Conservation (phyloP, 768 basidiomycete genomes). For the Boletus subparvulus region DNA sequence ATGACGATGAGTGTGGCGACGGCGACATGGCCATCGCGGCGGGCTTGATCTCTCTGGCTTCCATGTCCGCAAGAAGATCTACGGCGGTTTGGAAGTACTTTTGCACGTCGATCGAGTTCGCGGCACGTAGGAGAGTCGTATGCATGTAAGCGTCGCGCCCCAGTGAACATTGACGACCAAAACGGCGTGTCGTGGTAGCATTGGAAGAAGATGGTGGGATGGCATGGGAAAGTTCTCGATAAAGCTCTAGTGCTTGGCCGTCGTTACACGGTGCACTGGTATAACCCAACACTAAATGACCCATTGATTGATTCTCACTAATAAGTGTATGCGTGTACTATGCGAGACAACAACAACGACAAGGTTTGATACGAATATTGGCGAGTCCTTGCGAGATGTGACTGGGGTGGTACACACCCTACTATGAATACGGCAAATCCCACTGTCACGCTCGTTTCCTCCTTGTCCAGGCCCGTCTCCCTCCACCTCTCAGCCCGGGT, state of each 20-base stretch:
- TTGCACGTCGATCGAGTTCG: constrained; percentile 42
- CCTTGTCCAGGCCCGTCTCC: not conserved
- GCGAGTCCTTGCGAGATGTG: not conserved
- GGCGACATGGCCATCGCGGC: constrained; percentile 41
- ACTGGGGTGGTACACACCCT: not conserved
- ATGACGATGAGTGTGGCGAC: constrained; percentile 56
- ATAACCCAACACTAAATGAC: constrained; percentile 18
- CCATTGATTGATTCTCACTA: constrained; percentile 15
- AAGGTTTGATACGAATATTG: constrained; percentile 9
- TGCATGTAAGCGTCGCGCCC: constrained; percentile 57
- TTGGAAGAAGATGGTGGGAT: constrained; percentile 26
- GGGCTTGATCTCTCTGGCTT: constrained; percentile 44
- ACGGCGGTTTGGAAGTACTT: constrained; percentile 50
- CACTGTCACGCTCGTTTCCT: constrained; percentile 8
- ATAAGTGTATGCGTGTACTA: constrained; percentile 19
- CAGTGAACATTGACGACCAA: constrained; percentile 34
- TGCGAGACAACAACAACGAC: constrained; percentile 14
- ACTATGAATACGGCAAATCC: constrained; percentile 31
- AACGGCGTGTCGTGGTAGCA: constrained; percentile 8
- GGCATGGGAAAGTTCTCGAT: constrained; percentile 43
- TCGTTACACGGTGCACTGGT: constrained; percentile 27
- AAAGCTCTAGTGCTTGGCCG: constrained; percentile 50
- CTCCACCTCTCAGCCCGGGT: constrained; percentile 6
- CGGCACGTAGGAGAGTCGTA: constrained; percentile 49
- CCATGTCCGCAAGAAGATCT: constrained; percentile 67